These are phyloP conservation scores for Tagetes patula DNA, from an alignment of 129 eudicot species.

Conservation along the genomic window DNA sequence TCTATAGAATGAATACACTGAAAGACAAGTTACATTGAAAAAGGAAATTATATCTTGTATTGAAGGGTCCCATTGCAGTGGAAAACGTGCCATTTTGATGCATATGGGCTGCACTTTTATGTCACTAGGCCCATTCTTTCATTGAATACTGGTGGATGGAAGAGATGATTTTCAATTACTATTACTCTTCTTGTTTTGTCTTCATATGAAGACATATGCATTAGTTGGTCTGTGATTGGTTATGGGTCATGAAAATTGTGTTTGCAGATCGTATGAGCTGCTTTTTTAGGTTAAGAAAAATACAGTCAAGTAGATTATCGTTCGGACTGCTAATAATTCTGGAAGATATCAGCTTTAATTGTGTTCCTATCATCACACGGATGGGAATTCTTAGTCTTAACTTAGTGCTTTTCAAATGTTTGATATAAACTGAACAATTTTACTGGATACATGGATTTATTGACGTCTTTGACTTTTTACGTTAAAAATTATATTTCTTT, in stretches of 20 bases:
- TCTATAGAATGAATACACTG: neutral
- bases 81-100: constrained; percentile 30
- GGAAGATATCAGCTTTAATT: constrained; percentile 7
- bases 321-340: constrained; percentile 1
- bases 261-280: constrained; percentile 18
- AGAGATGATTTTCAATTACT: constrained; percentile 1
- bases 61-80: constrained; percentile 32
- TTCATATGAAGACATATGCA: constrained; percentile 1
- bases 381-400: neutral
- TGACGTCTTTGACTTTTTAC: neutral
- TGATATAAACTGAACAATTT: constrained; percentile 7
- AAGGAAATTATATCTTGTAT: constrained; percentile 9
- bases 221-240: constrained; percentile 4
- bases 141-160: constrained; percentile 23
- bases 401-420: neutral
- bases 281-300: neutral
- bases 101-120: constrained; percentile 16
- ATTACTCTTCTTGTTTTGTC: neutral
- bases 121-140: constrained; percentile 21
- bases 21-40: constrained; percentile 7
- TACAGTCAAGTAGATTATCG: neutral
- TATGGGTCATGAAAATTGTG: constrained; percentile 13
- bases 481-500: neutral
- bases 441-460: neutral
- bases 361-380: neutral